Conservation (phyloP, 768 basidiomycete genomes). For the Leucosporidium yakuticum region DNA sequence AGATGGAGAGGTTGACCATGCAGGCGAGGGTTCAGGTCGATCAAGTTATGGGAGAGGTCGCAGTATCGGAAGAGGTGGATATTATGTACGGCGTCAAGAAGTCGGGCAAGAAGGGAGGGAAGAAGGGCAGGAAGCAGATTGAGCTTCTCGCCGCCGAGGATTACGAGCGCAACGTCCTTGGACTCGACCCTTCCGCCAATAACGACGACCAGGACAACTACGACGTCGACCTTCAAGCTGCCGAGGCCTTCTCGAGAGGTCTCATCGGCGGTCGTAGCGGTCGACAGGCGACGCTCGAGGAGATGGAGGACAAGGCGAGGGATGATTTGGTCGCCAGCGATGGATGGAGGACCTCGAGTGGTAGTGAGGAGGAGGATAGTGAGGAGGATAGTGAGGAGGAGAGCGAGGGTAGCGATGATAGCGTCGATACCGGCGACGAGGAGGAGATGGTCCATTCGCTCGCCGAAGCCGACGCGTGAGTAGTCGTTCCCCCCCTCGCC, state of each 20-base stretch:
- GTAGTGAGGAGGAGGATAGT: slow-evolving; percentile 4
- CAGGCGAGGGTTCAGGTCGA: slow-evolving; percentile 24
- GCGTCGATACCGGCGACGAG: slow-evolving; percentile 23
- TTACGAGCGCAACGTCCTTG: slow-evolving; percentile 14
- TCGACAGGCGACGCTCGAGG: not conserved
- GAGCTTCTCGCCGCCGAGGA: slow-evolving; percentile 8
- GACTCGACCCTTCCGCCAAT: slow-evolving; percentile 13
- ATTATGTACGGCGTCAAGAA: not conserved
- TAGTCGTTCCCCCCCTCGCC: not conserved
- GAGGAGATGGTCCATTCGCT: slow-evolving; percentile 27
- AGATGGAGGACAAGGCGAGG: slow-evolving; percentile 8
- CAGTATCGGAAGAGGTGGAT: slow-evolving; percentile 9
- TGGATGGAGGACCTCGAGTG: slow-evolving; percentile 12
- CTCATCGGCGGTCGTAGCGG: not conserved
- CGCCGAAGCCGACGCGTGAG: slow-evolving; percentile 22
- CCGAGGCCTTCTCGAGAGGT: not conserved
- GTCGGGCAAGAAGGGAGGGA: not conserved
- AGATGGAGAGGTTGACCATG: slow-evolving; percentile 21
- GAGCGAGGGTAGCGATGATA: slow-evolving; percentile 19
- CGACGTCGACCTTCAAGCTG: not conserved
- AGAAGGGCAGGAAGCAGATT: slow-evolving; percentile 2
- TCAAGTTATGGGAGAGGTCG: not conserved
- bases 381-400: slow-evolving; percentile 21
- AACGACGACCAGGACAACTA: slow-evolving; percentile 5
- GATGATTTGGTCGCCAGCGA: slow-evolving; percentile 7